Conservation (phyloP, 2,329 filamentous ascomycete genomes). For the Penicillium expansum region DNA sequence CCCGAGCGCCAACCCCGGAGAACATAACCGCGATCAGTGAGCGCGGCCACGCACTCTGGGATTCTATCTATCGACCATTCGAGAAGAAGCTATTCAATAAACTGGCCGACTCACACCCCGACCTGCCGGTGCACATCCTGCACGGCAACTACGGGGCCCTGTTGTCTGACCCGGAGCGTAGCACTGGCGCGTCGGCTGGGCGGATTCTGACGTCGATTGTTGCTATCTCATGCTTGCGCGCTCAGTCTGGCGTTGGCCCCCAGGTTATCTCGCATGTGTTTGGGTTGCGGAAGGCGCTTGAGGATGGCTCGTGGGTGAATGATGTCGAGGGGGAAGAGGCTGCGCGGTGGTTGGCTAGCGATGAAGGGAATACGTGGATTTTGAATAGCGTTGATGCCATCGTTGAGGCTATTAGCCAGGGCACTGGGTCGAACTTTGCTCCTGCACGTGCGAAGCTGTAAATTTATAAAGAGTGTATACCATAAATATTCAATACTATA, state of each 20-base stretch:
- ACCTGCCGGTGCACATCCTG: conserved; percentile 77
- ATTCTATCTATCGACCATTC: conserved; percentile 73
- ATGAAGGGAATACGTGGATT: conserved; percentile 65
- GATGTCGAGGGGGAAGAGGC: conserved; percentile 50
- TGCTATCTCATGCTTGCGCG: conserved; percentile 69
- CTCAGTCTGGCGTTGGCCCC: conserved; percentile 78
- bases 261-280: conserved; percentile 81
- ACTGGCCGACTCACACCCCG: conserved; percentile 73
- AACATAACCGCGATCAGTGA: conserved; percentile 56
- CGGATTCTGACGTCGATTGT: conserved; percentile 70
- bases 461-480: neutral
- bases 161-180: conserved; percentile 61
- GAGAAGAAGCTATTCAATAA: conserved; percentile 68
- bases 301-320: conserved; percentile 54
- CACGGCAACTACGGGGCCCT: conserved; percentile 70
- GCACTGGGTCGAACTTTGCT: conserved; percentile 55
- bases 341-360: conserved; percentile 60
- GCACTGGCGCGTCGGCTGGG: conserved; percentile 55
- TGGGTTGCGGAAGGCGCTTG: conserved; percentile 71
- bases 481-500: neutral
- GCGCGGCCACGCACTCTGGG: conserved; percentile 68
- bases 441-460: conserved; percentile 44
- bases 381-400: conserved; percentile 61
- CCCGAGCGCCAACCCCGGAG: conserved; percentile 51
- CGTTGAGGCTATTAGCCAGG: conserved; percentile 50